Percentiles rank a stretch among this genome's conserved stretches.
phyloP scores from a whole-genome alignment of 2,329 filamentous ascomycete genomes.

The Eurotiales sp. region DNA sequence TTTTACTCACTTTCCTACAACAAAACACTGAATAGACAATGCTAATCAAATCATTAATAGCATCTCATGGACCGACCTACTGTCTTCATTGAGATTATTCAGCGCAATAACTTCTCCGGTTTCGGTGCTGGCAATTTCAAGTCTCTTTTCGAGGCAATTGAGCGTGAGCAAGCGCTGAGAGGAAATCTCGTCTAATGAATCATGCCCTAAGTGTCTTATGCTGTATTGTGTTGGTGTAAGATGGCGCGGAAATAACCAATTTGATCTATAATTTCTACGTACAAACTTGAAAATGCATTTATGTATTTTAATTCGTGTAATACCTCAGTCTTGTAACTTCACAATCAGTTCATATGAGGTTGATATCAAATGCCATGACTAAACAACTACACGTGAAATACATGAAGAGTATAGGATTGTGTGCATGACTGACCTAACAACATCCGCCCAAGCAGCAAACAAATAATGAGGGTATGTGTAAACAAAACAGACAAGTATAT shows the following conservation, averaged over 20 bases:
- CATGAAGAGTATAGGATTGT: background rate
- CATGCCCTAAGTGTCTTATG: no score
- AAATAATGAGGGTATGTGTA: background rate
- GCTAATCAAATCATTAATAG: constrained; percentile 25
- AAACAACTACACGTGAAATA: background rate
- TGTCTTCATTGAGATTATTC: constrained; percentile 95
- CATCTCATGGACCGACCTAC: constrained; percentile 92
- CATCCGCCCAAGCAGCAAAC: background rate
- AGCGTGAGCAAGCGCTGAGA: constrained; percentile 81
- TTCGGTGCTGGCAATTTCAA: constrained; percentile 97
- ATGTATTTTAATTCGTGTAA: no score
- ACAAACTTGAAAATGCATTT: no score
- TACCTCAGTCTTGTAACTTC: no score
- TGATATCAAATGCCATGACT: background rate
- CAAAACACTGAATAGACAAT: background rate
- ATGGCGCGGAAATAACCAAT: no score
- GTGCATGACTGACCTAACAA: background rate
- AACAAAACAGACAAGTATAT: constrained; percentile 10
- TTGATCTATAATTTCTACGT: no score
- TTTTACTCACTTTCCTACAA: background rate
- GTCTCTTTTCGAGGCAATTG: constrained; percentile 90
- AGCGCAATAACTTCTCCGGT: constrained; percentile 82
- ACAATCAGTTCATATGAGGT: no score
- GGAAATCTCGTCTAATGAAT: constrained; percentile 62
- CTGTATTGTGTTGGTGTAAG: background rate